Percentiles rank a stretch among this genome's conserved stretches.
Evolutionary conservation across 1,284 basidiomycete genomes (phyloP).

Genomic region (Nidula niveotomentosa): DNA sequence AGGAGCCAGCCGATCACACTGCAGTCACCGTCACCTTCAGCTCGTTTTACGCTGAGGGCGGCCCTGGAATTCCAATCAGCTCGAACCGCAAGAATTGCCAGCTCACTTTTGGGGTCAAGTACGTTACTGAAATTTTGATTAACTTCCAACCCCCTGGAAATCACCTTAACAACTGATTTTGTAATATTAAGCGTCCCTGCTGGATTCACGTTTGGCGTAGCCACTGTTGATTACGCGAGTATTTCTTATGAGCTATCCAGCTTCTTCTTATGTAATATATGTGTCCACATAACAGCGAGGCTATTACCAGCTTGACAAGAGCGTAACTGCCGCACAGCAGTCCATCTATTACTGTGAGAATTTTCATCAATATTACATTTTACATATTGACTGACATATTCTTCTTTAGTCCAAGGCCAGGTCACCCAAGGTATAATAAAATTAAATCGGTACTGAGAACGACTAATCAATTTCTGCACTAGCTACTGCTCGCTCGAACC

Average conservation of each 20-base stretch:
- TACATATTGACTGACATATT: background rate
- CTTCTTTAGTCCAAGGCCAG: slow-evolving; percentile 17
- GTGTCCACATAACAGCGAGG: slow-evolving; percentile 11
- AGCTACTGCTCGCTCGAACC: slow-evolving; percentile 17
- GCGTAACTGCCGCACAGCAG: slow-evolving; percentile 18
- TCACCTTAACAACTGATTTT: background rate
- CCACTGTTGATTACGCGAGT: slow-evolving; percentile 23
- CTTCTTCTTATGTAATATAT: background rate
- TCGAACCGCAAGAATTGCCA: slow-evolving; percentile 23
- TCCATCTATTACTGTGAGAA: slow-evolving; percentile 19
- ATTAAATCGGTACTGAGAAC: background rate
- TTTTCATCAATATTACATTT: background rate
- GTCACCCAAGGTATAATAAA: slow-evolving; percentile 12
- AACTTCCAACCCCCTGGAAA: background rate
- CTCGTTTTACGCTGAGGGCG: slow-evolving; percentile 21
- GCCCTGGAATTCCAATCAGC: slow-evolving; percentile 20
- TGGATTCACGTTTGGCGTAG: slow-evolving; percentile 24
- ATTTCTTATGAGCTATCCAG: background rate
- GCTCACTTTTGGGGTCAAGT: slow-evolving; percentile 21
- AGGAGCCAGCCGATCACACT: slow-evolving; percentile 13
- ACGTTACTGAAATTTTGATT: slow-evolving; percentile 1
- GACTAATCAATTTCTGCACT: background rate
- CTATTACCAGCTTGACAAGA: slow-evolving; percentile 18
- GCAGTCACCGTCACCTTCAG: slow-evolving; percentile 25
- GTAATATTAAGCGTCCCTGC: slow-evolving; percentile 14